These are phyloP conservation scores for Microascus cirrosus DNA, from an alignment of 2,329 filamentous ascomycete species.

Conservation along the genomic window DNA sequence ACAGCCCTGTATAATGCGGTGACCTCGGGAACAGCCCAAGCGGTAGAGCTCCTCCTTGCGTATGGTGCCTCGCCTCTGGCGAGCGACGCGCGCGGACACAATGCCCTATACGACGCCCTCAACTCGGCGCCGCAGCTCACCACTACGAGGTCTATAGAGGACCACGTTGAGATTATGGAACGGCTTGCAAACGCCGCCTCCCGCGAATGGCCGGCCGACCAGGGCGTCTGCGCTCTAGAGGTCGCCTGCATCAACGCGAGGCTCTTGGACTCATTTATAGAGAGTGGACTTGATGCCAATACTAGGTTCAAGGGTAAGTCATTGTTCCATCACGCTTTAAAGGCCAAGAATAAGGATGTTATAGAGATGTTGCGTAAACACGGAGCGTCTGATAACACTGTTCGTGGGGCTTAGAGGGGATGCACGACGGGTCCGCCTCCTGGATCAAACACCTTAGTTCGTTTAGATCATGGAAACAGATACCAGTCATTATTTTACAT, in stretches of 20 bases:
- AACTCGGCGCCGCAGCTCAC: background rate
- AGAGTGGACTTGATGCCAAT: too few relatives aligned
- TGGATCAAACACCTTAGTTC: too few relatives aligned
- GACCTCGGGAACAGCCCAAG: background rate
- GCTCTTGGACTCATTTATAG: too few relatives aligned
- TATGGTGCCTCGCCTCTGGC: background rate
- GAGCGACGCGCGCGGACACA: background rate
- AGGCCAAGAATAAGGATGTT: too few relatives aligned
- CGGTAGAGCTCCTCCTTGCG: background rate
- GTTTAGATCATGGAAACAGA: too few relatives aligned
- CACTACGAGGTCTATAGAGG: background rate
- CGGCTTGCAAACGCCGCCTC: background rate
- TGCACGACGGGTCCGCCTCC: too few relatives aligned
- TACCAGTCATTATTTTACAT: too few relatives aligned
- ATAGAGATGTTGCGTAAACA: too few relatives aligned
- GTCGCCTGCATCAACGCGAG: background rate
- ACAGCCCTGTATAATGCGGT: background rate
- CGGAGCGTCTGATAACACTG: too few relatives aligned
- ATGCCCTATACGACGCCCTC: background rate
- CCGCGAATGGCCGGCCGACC: background rate
- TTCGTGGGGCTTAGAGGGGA: too few relatives aligned
- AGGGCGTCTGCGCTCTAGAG: background rate
- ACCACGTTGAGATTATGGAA: background rate
- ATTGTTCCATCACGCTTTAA: too few relatives aligned
- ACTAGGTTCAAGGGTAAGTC: too few relatives aligned